A percentile compares a stretch with the other conserved stretches of the same genome.
Conservation (phyloP, 1,139 yeast species). For the Candida sp. region DNA sequence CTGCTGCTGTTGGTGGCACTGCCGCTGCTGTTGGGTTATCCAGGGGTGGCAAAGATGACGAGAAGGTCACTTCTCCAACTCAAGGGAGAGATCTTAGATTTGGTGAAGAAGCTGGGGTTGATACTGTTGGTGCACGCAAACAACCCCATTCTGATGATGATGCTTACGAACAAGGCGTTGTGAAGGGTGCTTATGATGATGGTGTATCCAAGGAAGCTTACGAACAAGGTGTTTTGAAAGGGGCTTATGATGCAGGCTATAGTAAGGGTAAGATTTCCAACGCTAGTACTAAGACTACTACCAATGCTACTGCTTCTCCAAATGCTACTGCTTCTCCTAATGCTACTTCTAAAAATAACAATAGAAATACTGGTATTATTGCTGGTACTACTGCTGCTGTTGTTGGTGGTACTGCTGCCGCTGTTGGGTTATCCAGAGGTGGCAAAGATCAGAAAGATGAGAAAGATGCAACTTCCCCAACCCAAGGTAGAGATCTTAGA, state of each 20-base stretch:
- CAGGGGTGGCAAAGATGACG: constrained; percentile 5
- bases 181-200: neutral
- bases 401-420: constrained; percentile 3
- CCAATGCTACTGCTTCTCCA: constrained; percentile 3
- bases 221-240: neutral
- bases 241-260: constrained; percentile 13
- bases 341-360: constrained; percentile 1
- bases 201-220: neutral
- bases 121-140: constrained; percentile 4
- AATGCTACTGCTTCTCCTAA: constrained; percentile 2
- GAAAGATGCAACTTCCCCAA: neutral
- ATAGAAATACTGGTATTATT: constrained; percentile 5
- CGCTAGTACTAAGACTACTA: constrained; percentile 3
- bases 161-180: constrained; percentile 3
- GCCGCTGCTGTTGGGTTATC: constrained; percentile 7
- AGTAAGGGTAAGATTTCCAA: constrained; percentile 8
- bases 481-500: constrained; percentile 3
- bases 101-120: constrained; percentile 6
- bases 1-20: constrained; percentile 9
- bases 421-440: constrained; percentile 5
- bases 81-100: constrained; percentile 1
- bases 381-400: constrained; percentile 4
- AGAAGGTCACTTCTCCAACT: neutral
- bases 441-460: constrained; percentile 4
- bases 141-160: constrained; percentile 3